Evolutionary conservation across 495 filamentous ascomycete species (phyloP), one percentile per base, ranked within the genome.

Genomic region (Cercophora scortea): DNA sequence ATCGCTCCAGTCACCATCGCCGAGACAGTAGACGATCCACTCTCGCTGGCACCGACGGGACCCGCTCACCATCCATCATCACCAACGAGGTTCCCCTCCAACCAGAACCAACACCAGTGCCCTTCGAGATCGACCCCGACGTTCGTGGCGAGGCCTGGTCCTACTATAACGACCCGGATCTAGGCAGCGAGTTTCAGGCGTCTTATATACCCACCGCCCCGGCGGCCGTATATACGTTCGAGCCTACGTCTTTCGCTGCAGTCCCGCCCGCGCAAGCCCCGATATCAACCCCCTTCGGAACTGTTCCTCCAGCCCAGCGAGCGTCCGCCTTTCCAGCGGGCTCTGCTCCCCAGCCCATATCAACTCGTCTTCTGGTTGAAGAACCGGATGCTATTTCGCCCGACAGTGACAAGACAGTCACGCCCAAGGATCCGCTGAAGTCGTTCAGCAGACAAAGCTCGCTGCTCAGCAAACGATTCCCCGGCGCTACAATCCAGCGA

Each of bases 141-240:
- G 52, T 55, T 1, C 60, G 39, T 4, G 65, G 65, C 45, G 51
- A 60, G 17, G 61, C 61, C 12, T 68, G 61, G 58, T 58, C 55
- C 8, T 68, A 68, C 45, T 68, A 64, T 9, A 19, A 67, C 61
- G 62, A 64, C 40, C 61, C 61, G 19, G 50, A 48, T 43, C 34
- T 62, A 34, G 52, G 42, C 47, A 42, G 49, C 36, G 52, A 60
- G 3, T 16, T 52, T 11, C 45, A 40, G 10, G 50, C 49, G 11
- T 19, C 38, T 17, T 55, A 55, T 42, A 47, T 49, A 13, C 55
- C 57, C 25, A 16, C 47, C 43, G 6, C 53, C 33, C 35, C 51
- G 17, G 47, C 38, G 19, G 35, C 38, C 8, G 35, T 35, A 41
- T 16, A 35, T 7, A 36, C 47, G 16, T 13, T 17, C 1, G 36